Conservation (phyloP, 2,329 filamentous ascomycete species). For the Botryotinia globosa region DNA sequence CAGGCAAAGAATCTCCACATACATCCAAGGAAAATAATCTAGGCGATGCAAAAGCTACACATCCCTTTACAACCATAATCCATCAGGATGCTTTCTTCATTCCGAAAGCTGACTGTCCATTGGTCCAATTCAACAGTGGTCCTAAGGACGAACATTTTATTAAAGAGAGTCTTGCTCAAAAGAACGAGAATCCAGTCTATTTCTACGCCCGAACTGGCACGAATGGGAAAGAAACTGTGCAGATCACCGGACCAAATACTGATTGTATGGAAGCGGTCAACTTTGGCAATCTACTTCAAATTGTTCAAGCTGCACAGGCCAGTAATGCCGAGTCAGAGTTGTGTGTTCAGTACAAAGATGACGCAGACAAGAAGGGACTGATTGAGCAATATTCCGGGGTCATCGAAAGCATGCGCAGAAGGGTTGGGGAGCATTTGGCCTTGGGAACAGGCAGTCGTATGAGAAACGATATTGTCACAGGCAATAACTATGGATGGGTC, state of each 20-base stretch:
- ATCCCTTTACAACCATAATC: conserved; percentile 15
- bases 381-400: not conserved
- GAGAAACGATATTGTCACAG: too few species aligned
- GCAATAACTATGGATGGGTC: not conserved
- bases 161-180: not conserved
- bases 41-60: not conserved
- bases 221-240: not conserved
- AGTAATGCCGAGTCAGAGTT: not conserved
- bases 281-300: conserved; percentile 22
- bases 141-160: conserved; percentile 20
- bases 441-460: too few species aligned
- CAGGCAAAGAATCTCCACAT: not conserved
- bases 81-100: conserved; percentile 32
- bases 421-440: not conserved
- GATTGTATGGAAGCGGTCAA: conserved; percentile 28
- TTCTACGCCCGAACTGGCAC: conserved; percentile 3
- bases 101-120: conserved; percentile 21
- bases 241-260: conserved; percentile 24
- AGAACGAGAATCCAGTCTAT: conserved; percentile 10
- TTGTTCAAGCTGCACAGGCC: not conserved
- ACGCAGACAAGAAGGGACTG: not conserved
- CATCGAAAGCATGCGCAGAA: conserved; percentile 15
- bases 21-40: too few species aligned
- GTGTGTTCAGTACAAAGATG: not conserved
- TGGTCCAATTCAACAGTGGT: conserved; percentile 16